A percentile compares a stretch with the other conserved stretches of the same genome.
Evolutionary conservation across 2,329 filamentous ascomycete species (phyloP).

Genomic region (Sarocladium oryzae): DNA sequence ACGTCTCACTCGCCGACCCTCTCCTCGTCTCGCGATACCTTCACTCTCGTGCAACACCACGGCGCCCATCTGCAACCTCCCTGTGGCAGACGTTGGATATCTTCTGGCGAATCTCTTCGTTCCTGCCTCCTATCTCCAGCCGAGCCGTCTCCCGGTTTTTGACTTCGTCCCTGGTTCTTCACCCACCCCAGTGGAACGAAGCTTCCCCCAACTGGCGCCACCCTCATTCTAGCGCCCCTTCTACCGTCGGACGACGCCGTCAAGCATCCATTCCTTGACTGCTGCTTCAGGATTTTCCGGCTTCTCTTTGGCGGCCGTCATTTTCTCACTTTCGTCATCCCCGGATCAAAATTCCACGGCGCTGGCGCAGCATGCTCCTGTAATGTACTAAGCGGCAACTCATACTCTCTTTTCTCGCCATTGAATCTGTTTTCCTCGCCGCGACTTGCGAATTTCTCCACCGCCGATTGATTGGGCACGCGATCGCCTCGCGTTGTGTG

Average conservation of each 20-base stretch:
- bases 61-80: not conserved
- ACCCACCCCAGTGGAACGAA: constrained; percentile 2
- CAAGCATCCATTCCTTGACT: constrained; percentile 6
- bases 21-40: not conserved
- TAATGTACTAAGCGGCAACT: constrained; percentile 12
- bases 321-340: constrained; percentile 11
- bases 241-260: constrained; percentile 1
- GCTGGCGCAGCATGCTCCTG: constrained; percentile 15
- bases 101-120: not conserved
- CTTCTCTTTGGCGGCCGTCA: constrained; percentile 24
- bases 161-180: not conserved
- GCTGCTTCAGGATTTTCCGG: not conserved
- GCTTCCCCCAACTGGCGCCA: constrained; percentile 1
- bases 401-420: not conserved
- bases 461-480: not conserved
- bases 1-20: constrained; percentile 3
- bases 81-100: not conserved
- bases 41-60: not conserved
- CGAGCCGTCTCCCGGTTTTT: constrained; percentile 5
- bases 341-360: constrained; percentile 11
- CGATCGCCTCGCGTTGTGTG: not conserved
- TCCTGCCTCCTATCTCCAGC: not conserved
- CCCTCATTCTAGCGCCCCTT: constrained; percentile 2
- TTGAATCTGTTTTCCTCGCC: not conserved
- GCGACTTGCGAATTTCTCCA: not conserved